Evolutionary conservation across 805 yeast genomes (phyloP).

Genomic region (Priceomyces melissophilus): DNA sequence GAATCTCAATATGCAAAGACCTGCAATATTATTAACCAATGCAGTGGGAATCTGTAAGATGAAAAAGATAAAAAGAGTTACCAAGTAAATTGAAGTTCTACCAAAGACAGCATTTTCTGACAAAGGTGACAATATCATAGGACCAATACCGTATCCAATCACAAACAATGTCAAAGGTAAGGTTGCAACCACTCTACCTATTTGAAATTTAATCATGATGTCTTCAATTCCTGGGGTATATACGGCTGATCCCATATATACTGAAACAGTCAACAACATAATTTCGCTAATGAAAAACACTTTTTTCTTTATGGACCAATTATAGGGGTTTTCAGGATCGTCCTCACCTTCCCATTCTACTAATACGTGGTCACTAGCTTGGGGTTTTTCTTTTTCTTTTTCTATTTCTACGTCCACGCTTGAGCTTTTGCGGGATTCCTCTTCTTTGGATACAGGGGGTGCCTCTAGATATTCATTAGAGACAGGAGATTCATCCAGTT

Average conservation of each 20-base stretch:
- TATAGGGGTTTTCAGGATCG: constrained; percentile 55
- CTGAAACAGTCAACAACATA: constrained; percentile 45
- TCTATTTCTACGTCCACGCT: not conserved
- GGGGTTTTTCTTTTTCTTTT: not conserved
- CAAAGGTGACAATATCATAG: constrained; percentile 55
- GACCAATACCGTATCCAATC: constrained; percentile 61
- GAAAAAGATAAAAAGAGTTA: constrained; percentile 45
- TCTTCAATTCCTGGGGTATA: constrained; percentile 49
- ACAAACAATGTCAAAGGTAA: constrained; percentile 55
- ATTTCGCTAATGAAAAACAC: constrained; percentile 35
- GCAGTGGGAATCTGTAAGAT: constrained; percentile 58
- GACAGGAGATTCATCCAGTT: constrained; percentile 1
- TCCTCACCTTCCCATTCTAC: constrained; percentile 38
- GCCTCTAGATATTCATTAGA: not conserved
- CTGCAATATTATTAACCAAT: constrained; percentile 44
- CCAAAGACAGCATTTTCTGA: constrained; percentile 55
- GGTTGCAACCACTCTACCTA: constrained; percentile 42
- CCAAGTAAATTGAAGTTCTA: constrained; percentile 47
- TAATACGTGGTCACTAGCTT: constrained; percentile 7
- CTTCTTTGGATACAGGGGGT: not conserved
- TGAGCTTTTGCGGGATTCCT: not conserved
- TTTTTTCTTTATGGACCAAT: constrained; percentile 49
- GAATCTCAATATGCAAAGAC: constrained; percentile 46
- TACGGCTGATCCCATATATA: constrained; percentile 56
- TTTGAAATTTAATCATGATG: constrained; percentile 45